Percentiles rank a stretch among this genome's conserved stretches.
These are phyloP conservation scores for Thelonectria discophora DNA, from an alignment of 2,329 filamentous ascomycete species.

Conservation along the genomic window DNA sequence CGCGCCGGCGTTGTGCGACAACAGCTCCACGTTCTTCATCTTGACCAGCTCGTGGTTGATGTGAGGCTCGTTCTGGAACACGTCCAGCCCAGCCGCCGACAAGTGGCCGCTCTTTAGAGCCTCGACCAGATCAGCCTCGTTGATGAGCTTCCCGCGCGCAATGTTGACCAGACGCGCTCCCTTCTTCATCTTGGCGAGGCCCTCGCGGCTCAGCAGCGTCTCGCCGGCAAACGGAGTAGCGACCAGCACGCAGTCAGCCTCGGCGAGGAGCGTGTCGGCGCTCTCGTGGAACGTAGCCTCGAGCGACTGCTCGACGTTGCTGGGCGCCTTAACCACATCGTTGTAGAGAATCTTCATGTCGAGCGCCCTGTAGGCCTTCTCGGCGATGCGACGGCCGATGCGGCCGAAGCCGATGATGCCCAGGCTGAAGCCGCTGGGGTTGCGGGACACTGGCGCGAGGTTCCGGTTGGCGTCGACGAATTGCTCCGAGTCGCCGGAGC, in stretches of 20 bases:
- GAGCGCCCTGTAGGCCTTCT: conserved; percentile 41
- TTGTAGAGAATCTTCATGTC: conserved; percentile 44
- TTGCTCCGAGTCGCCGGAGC: conserved; percentile 38
- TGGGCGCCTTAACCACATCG: conserved; percentile 37
- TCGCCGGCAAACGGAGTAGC: conserved; percentile 39
- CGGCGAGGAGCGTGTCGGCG: conserved; percentile 35
- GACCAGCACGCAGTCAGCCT: conserved; percentile 40
- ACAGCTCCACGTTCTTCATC: conserved; percentile 41
- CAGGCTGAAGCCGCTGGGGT: conserved; percentile 38
- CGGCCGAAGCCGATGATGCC: conserved; percentile 41
- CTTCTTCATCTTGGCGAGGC: conserved; percentile 76
- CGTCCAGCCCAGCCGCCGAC: conserved; percentile 71
- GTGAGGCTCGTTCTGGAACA: conserved; percentile 74
- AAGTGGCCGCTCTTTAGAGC: conserved; percentile 71
- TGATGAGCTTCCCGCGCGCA: conserved; percentile 75
- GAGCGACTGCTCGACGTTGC: conserved; percentile 25
- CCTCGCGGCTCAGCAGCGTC: conserved; percentile 51
- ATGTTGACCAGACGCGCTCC: conserved; percentile 77
- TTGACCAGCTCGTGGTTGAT: conserved; percentile 40
- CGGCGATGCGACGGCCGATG: conserved; percentile 39
- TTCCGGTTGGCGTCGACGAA: conserved; percentile 39
- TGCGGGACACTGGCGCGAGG: conserved; percentile 37
- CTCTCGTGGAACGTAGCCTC: conserved; percentile 35
- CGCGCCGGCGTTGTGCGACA: conserved; percentile 40
- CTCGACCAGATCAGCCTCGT: conserved; percentile 73